A percentile compares a stretch with the other conserved stretches of the same genome.
phyloP scores from a whole-genome alignment of 1,284 basidiomycete genomes.

The Fomitopsis palustris region DNA sequence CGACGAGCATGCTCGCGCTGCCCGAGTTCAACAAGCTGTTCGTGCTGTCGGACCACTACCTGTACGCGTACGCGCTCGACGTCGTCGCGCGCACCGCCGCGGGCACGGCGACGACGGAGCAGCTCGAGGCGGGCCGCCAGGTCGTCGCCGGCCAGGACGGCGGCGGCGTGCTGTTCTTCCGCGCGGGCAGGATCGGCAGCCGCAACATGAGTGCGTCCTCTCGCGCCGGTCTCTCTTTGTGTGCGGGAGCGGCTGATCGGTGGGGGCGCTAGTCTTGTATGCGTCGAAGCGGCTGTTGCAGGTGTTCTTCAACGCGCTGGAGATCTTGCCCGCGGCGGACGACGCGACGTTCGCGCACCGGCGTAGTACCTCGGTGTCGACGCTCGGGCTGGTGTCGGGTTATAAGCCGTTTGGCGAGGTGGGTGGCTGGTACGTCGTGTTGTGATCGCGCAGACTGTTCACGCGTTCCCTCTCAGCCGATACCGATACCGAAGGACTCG shows the following conservation, averaged over 20 bases:
- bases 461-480: conserved; percentile 38
- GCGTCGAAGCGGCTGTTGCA: conserved; percentile 60
- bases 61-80: conserved; percentile 69
- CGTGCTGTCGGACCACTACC: conserved; percentile 52
- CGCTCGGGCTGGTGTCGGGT: conserved; percentile 32
- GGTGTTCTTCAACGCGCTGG: conserved; percentile 45
- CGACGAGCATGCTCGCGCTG: conserved; percentile 52
- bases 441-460: not conserved
- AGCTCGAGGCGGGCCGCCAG: conserved; percentile 54
- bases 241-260: not conserved
- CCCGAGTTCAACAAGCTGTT: conserved; percentile 64
- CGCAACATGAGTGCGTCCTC: conserved; percentile 45
- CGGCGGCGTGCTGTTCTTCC: conserved; percentile 54
- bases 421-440: not conserved
- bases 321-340: conserved; percentile 33
- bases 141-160: conserved; percentile 47
- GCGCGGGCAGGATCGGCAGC: conserved; percentile 47
- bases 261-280: conserved; percentile 53
- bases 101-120: conserved; percentile 40
- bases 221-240: not conserved
- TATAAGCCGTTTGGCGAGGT: conserved; percentile 62
- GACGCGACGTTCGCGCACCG: conserved; percentile 30
- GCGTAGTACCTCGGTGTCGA: conserved; percentile 24
- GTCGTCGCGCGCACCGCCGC: conserved; percentile 54
- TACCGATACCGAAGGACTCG: conserved; percentile 66